Conservation (phyloP, 106 monocot genomes). For the Hemerocallis citrina region DNA sequence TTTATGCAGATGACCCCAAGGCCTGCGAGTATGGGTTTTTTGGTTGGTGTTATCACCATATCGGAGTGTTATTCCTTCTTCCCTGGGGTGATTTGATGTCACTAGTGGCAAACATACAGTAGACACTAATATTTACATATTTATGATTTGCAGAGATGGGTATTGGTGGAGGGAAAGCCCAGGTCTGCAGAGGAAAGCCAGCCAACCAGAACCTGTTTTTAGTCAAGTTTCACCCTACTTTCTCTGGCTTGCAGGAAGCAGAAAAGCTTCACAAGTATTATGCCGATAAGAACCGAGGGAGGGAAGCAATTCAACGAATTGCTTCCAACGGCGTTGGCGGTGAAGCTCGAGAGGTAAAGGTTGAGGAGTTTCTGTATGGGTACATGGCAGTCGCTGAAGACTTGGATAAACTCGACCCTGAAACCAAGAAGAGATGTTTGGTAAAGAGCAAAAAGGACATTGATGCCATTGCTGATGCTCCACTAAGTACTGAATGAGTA, state of each 20-base stretch:
- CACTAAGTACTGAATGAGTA: no score
- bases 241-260: constrained; percentile 66
- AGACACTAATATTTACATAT: background rate
- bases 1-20: no score
- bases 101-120: no score
- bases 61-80: no score
- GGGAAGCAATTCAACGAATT: constrained; percentile 29
- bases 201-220: constrained; percentile 38
- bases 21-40: no score
- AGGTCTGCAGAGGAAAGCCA: constrained; percentile 33
- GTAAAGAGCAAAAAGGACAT: constrained; percentile 76
- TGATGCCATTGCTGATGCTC: constrained; percentile 53
- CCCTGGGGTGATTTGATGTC: no score
- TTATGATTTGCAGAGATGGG: constrained; percentile 55
- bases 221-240: constrained; percentile 62
- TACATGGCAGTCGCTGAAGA: constrained; percentile 64
- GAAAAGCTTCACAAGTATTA: constrained; percentile 54
- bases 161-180: constrained; percentile 30
- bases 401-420: constrained; percentile 51
- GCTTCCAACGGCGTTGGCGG: background rate
- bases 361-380: constrained; percentile 48
- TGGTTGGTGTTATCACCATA: no score
- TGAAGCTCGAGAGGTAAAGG: background rate
- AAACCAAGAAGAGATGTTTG: constrained; percentile 43
- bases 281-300: constrained; percentile 27